Conservation (phyloP, 2,329 filamentous ascomycete genomes). For the Epichloe sylvatica region DNA sequence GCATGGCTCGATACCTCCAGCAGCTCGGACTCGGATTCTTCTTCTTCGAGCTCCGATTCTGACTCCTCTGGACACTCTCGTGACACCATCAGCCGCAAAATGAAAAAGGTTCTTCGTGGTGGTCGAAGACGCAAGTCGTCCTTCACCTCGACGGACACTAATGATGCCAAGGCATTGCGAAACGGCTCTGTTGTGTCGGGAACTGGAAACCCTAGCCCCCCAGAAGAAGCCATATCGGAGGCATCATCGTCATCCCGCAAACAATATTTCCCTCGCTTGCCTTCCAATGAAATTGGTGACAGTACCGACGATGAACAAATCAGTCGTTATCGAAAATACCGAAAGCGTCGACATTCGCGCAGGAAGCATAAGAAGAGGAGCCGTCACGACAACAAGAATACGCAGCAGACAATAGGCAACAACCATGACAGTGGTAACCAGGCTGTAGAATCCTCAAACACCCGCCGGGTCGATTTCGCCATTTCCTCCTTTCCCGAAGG, state of each 20-base stretch:
- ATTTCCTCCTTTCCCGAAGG: slow-evolving; percentile 12
- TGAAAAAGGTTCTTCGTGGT: slow-evolving; percentile 61
- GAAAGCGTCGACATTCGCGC: slow-evolving; percentile 17
- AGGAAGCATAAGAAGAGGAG: slow-evolving; percentile 24
- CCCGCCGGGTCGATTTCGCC: slow-evolving; percentile 47
- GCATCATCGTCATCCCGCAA: slow-evolving; percentile 25
- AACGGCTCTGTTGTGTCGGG: slow-evolving; percentile 27
- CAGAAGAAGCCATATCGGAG: slow-evolving; percentile 27
- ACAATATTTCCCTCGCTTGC: slow-evolving; percentile 22
- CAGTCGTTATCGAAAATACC: slow-evolving; percentile 20
- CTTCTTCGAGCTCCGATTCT: slow-evolving; percentile 54
- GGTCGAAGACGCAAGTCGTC: slow-evolving; percentile 66
- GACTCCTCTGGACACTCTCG: slow-evolving; percentile 43
- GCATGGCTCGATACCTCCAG: slow-evolving; percentile 65
- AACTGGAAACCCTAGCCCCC: slow-evolving; percentile 18
- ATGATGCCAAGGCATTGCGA: slow-evolving; percentile 19
- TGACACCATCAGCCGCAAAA: slow-evolving; percentile 56
- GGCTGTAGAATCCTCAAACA: slow-evolving; percentile 12
- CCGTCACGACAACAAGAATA: slow-evolving; percentile 30
- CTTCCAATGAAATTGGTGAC: slow-evolving; percentile 29
- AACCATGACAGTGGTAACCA: slow-evolving; percentile 15
- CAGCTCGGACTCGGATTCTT: slow-evolving; percentile 36
- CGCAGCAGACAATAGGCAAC: slow-evolving; percentile 16
- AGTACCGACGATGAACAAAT: slow-evolving; percentile 31
- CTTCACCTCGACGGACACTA: slow-evolving; percentile 50